phyloP scores from a whole-genome alignment of 768 basidiomycete species.

The Rhodotorula babjevae region DNA sequence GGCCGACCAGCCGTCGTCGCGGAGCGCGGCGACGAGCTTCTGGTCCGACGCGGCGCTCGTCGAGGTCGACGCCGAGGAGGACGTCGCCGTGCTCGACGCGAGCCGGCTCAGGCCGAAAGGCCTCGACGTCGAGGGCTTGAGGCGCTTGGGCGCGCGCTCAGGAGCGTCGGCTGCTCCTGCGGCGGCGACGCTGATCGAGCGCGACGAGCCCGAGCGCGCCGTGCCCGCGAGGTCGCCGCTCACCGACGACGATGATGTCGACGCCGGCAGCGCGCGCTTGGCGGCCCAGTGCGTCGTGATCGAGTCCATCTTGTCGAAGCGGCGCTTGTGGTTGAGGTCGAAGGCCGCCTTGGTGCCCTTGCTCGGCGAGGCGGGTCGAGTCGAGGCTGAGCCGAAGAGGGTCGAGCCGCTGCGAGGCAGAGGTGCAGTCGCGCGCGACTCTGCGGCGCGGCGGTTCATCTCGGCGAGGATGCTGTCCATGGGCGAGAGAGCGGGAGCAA shows the following conservation, averaged over 20 bases:
- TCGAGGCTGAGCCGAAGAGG: neutral
- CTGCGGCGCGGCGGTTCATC: constrained; percentile 19
- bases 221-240: neutral
- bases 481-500: neutral
- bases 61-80: neutral
- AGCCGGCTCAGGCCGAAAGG: neutral
- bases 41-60: neutral
- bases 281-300: constrained; percentile 37
- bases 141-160: constrained; percentile 9
- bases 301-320: constrained; percentile 33
- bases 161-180: neutral
- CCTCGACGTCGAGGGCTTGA: neutral
- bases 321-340: constrained; percentile 2
- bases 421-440: neutral
- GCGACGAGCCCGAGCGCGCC: constrained; percentile 1
- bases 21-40: constrained; percentile 19
- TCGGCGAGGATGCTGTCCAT: constrained; percentile 14
- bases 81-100: neutral
- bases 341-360: constrained; percentile 7
- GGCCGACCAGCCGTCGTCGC: constrained; percentile 15
- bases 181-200: neutral
- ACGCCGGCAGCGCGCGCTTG: constrained; percentile 12
- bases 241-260: constrained; percentile 3
- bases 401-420: neutral
- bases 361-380: neutral